phyloP scores from a whole-genome alignment of 208 protist species.

The Crithidia thermophila region DNA sequence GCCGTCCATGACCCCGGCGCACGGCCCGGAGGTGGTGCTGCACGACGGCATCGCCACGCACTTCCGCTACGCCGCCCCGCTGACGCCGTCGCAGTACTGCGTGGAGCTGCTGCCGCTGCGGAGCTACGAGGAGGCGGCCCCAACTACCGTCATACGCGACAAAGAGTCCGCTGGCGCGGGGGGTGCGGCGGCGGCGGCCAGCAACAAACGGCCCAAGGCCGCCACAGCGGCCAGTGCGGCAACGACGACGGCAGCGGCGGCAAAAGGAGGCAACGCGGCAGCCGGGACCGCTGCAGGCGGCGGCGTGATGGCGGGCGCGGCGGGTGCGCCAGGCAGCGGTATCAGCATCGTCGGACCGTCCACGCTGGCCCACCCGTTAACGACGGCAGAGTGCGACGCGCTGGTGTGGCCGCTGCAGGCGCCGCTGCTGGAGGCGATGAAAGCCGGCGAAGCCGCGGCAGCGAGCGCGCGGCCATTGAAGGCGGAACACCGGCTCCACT shows the following conservation, averaged over 20 bases:
- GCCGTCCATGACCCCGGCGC: neutral
- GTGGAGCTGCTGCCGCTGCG: slow-evolving; percentile 46
- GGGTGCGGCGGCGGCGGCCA: neutral
- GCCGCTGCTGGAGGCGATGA: slow-evolving; percentile 13
- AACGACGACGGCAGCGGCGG: neutral
- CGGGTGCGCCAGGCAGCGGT: neutral
- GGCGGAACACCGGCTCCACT: slow-evolving; percentile 2
- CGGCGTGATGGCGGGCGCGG: neutral
- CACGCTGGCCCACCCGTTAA: slow-evolving; percentile 22
- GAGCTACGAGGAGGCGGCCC: slow-evolving; percentile 20
- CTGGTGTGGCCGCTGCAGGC: slow-evolving; percentile 12
- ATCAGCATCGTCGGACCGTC: slow-evolving; percentile 6
- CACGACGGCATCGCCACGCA: slow-evolving; percentile 43
- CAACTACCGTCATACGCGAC: neutral
- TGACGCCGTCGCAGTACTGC: slow-evolving; percentile 41
- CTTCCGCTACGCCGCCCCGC: slow-evolving; percentile 47
- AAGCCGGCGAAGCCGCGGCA: slow-evolving; percentile 9
- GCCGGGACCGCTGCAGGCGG: neutral
- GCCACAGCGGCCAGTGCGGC: neutral
- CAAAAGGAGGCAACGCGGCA: neutral
- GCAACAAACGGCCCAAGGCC: slow-evolving; percentile 1
- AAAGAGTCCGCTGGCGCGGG: neutral
- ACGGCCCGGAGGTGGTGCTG: slow-evolving; percentile 24
- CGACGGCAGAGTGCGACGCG: slow-evolving; percentile 24
- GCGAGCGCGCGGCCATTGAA: neutral